Evolutionary conservation across 129 eudicot genomes (phyloP), one percentile per base, ranked within the genome.

Genomic region (Calendula officinalis): DNA sequence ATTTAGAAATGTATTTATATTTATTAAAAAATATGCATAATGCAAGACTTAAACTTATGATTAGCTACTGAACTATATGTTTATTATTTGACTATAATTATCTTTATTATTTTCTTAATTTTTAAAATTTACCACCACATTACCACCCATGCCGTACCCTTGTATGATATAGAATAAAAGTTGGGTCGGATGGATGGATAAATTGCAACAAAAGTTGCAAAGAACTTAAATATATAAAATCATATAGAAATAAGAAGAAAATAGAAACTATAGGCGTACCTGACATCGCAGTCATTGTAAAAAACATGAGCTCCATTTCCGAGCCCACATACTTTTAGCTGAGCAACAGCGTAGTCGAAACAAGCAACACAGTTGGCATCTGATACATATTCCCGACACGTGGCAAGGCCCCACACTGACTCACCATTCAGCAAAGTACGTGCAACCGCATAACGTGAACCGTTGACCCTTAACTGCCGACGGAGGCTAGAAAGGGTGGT

Each of bases 261-360:
- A 40, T 32, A 17, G 30, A 51, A 50, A 51, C 3, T 2, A 50
- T 34, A 53, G 8, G 9, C 39, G 44, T 27, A 73, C 78, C 78
- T 64, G 72, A 85, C 78, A 56, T 78, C 81, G 41, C 92, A 78
- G 49, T 85, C 92, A 66, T 85, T 79, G 54, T 73, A 85, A 41
- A 78, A 75, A 12, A 73, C 85, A 64, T 81, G 80, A 73, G 83
- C 85, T 32, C 85, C 80, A 53, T 80, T 80, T 3, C 69, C 77
- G 48, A 65, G 68, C 37, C 75, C 73, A 68, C 92, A 85, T 15
- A 61, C 60, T 41, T 74, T 56, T n/a, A 61, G 40, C 49, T 77
- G 74, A 64, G 36, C 43, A n/a, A 75, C 74, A 2, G 88, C 92
- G 41, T 76, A 75, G 80, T 79, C 75, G 40, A 68, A 82, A 64